phyloP scores from a whole-genome alignment of 2,329 filamentous ascomycete species.

The Penicillium nordicum region DNA sequence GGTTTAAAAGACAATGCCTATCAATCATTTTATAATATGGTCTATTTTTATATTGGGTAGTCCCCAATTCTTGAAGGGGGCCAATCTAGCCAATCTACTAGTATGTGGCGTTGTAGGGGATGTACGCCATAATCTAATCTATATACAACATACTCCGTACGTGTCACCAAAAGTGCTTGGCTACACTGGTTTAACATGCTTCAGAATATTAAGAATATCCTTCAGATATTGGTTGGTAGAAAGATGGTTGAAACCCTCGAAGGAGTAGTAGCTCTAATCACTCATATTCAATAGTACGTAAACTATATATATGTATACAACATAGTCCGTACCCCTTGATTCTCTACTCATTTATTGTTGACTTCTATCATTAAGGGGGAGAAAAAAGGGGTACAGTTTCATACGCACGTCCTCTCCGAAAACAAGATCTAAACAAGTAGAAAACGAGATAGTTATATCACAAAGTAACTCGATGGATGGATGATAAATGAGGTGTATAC shows the following conservation, averaged over 20 bases:
- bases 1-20: background rate
- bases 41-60: background rate
- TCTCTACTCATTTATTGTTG: background rate
- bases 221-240: background rate
- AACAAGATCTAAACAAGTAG: background rate
- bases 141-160: slow-evolving; percentile 1
- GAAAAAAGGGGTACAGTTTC: background rate
- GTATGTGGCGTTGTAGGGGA: background rate
- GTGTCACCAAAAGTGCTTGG: background rate
- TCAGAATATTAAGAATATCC: background rate
- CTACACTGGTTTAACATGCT: background rate
- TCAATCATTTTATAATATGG: background rate
- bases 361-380: background rate
- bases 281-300: background rate
- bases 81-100: no score
- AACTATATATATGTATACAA: background rate
- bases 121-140: background rate
- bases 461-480: background rate
- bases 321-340: background rate
- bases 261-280: no score
- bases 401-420: background rate
- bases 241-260: background rate
- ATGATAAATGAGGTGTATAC: background rate
- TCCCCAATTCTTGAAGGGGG: background rate
- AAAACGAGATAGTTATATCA: no score